Evolutionary conservation across 257 asterid species (phyloP), one percentile per base, ranked within the genome.

Genomic region (Fraxinus anomala): DNA sequence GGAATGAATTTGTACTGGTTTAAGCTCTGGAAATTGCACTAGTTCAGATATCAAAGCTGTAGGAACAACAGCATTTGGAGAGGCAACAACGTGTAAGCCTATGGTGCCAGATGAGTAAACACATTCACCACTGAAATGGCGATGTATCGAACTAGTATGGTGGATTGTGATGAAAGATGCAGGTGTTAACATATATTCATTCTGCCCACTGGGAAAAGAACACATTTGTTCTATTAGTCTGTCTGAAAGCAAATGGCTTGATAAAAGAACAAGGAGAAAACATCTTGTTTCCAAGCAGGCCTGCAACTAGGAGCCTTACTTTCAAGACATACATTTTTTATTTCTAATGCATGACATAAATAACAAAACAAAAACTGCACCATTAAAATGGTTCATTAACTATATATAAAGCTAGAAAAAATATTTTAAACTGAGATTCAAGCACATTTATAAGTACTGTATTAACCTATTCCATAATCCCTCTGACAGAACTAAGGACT

Each of bases 91-190:
- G 30, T 59, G 73, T 76, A 78, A 84, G 81, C 80, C 80, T 37
- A 70, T 75, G 77, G 85, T 66, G 74, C 54, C 82, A 54, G 82
- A 72, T 16, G 81, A 33, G 78, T 70, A 5, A 79, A 78, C 44
- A 80, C 70, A 61, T 73, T 84, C 88, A 78, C 85, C 85, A 42
- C 28, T 47, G 66, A 19, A 74, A 30, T 70, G 72, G 73, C 79
- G 81, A 61, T 83, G 81, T 71, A 69, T 68, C 76, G 76, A 78
- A 84, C 86, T 80, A 79, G 84, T 73, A 49, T 86, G 82, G 71
- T 86, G 77, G 82, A 95, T 77, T 73, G 89, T 89, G 84, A 95
- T 88, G 87, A 87, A 93, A 71, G 97, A 95, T 66, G 87, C 89
- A 80, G 97, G 90, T 74, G 80, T 86, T 90, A 89, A 76, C 90